Evolutionary conservation across 192 early-diverging fungal species (phyloP).

Genomic region (Haplosporangium gracile): DNA sequence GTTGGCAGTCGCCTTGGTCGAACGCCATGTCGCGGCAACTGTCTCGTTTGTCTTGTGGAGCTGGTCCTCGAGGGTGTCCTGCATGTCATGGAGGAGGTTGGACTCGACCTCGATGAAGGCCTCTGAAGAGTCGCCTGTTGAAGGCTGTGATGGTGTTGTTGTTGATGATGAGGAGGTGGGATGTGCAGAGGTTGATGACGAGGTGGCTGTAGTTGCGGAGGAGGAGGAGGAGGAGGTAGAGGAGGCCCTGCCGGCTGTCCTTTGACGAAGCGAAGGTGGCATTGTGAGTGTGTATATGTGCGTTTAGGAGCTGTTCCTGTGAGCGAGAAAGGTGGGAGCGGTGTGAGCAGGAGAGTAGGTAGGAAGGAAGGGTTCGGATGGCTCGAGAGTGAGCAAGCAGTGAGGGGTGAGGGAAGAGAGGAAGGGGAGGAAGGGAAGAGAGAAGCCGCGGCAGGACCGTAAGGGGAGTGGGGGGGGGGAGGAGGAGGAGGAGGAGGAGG

Average conservation of each 20-base stretch:
- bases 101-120: constrained; percentile 55
- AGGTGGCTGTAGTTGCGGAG: constrained; percentile 14
- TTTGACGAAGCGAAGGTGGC: constrained; percentile 43
- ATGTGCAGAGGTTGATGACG: constrained; percentile 6
- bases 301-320: neutral
- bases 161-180: neutral
- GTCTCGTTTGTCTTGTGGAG: constrained; percentile 48
- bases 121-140: neutral
- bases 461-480: neutral
- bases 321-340: neutral
- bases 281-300: constrained; percentile 4
- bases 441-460: neutral
- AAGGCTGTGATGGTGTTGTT: neutral
- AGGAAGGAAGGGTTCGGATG: neutral
- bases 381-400: constrained; percentile 10
- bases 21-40: constrained; percentile 63
- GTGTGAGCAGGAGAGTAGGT: neutral
- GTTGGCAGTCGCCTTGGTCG: constrained; percentile 62
- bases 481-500: neutral
- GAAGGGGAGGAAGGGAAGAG: neutral
- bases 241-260: constrained; percentile 20
- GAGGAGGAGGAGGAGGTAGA: constrained; percentile 22
- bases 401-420: neutral
- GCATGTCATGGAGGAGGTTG: constrained; percentile 42
- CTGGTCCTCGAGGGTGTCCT: constrained; percentile 45